phyloP scores from a whole-genome alignment of 257 asterid species.

The Thymus mandschuricus region DNA sequence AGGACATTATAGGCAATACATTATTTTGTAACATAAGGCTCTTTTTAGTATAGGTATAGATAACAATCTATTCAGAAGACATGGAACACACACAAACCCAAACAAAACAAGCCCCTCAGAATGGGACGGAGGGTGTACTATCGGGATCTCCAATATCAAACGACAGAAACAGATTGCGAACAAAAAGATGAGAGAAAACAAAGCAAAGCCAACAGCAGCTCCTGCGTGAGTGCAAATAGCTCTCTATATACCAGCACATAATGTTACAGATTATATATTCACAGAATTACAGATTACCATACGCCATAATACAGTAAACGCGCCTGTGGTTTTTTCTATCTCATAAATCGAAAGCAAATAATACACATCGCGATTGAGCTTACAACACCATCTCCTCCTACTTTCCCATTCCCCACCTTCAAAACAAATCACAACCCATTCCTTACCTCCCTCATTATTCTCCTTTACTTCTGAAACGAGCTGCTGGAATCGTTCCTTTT shows the following conservation, averaged over 20 bases:
- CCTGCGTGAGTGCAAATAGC: neutral
- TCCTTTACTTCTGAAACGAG: slow-evolving; percentile 22
- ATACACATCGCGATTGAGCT: slow-evolving; percentile 30
- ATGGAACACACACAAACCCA: no score
- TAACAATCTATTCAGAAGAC: no score
- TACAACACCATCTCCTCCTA: slow-evolving; percentile 28
- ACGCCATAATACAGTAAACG: slow-evolving; percentile 27
- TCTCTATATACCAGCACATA: slow-evolving; percentile 19
- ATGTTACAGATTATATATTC: slow-evolving; percentile 38
- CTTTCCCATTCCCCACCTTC: slow-evolving; percentile 10
- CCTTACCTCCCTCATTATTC: slow-evolving; percentile 29
- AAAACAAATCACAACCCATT: slow-evolving; percentile 31
- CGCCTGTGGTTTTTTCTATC: slow-evolving; percentile 37
- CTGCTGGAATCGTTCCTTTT: slow-evolving; percentile 33
- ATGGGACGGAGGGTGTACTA: neutral
- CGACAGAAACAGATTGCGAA: neutral
- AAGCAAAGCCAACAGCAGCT: neutral
- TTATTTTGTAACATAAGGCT: no score
- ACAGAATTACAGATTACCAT: slow-evolving; percentile 35
- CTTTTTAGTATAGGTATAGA: no score
- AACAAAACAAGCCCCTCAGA: no score
- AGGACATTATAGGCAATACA: no score
- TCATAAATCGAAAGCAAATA: slow-evolving; percentile 19
- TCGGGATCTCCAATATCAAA: neutral
- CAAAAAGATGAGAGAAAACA: neutral